Evolutionary conservation across 352 stramenopile genomes (phyloP), one percentile per base, ranked within the genome.

Genomic region (Phytophthora melonis): DNA sequence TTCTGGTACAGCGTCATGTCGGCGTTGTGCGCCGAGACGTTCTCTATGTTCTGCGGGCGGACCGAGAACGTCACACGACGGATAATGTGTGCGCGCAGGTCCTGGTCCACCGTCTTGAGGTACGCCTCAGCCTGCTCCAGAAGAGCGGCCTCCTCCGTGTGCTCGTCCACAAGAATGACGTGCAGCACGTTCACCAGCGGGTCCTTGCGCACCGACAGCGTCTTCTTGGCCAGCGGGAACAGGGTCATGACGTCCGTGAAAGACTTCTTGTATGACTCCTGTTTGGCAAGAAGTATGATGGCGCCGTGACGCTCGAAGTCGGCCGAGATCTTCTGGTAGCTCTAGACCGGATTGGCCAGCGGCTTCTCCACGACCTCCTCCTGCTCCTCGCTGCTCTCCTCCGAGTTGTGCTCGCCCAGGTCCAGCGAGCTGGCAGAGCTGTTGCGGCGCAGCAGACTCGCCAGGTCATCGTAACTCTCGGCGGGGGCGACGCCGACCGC

Each of bases 21-120:
- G 30, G 72, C 80, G 41, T 83, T 69, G 54, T 78, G 66, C 6
- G 61, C 66, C 23, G 81, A 74, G 23, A 83, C 70, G 21, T 75
- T 52, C 62, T 80, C 58, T 27, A 79, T 70, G 60, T 78, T 72
- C 69, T 88, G 84, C 19, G 90, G 86, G 41, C 89, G 87, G 32
- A 95, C 86, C 3, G 89, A 90, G 65, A 98, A 97, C 55, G 92
- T 97, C 63, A 97, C 88, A 43, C 93, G 92, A 53, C 92, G 92
- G 53, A 98, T 93, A 70, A 93, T 92, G 83, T 92, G 87, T 43
- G 70, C 66, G 50, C 82, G 83, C 25, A 97, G 70, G 23, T 84
- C 76, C 18, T 82, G 69, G 36, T 86, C 79, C 63, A 91, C 68
- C 13, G 83, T 80, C 68, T 90, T 91, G 19, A 97, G 85, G 66